Base-by-base conservation (phyloP, 2,329 filamentous ascomycete genomes). In the Fusarium penzigii region DNA sequence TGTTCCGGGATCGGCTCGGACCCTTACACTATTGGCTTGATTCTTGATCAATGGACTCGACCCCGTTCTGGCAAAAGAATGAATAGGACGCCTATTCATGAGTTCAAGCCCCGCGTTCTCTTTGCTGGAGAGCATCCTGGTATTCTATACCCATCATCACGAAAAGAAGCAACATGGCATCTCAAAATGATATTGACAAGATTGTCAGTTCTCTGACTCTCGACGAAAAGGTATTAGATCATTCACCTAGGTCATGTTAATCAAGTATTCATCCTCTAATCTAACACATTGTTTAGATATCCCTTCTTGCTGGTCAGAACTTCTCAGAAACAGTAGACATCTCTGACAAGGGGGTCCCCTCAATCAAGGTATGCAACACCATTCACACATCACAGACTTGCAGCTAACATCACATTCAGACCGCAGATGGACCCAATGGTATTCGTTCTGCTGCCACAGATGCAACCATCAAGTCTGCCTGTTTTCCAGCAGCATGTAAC, bases 371-470 rank as follows among this genome's bases (percentile, higher is more conserved):
- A 17, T 13, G 14, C 2, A 6, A 0, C 5, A 38, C 2, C 1
- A 1, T 1, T 9, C 2, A 0, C 10, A 36, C 4, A 2, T 0
- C n/a, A 6, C 2, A 0, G 5, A 1, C 10, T 12, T 9, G 3
- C 5, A 12, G 46, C 55, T 6, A 57, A 9, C 10, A 32, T 4
- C 2, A 0, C 1, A n/a, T 0, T 0, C 7, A 65, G 62, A 65
- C 62, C 2, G 62, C 62, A 6, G 69, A 72, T 20, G 69, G 69
- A 0, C 70, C 70, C 44, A 71, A 71, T 55, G 70, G 70, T 11
- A 66, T 68, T n/a, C 68, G 70, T 9, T 61, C 62, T 39, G 69
- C 68, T 11, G 63, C 65, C 11, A 65, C 62, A 39, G 63, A 66
- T 16, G 57, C 56, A 6, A 63, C 63, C 44, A 68, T 65, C 29